Percentiles rank a stretch among this genome's conserved stretches.
Evolutionary conservation across 139 green algal genomes (phyloP).

Genomic region (Chlorella sp.): DNA sequence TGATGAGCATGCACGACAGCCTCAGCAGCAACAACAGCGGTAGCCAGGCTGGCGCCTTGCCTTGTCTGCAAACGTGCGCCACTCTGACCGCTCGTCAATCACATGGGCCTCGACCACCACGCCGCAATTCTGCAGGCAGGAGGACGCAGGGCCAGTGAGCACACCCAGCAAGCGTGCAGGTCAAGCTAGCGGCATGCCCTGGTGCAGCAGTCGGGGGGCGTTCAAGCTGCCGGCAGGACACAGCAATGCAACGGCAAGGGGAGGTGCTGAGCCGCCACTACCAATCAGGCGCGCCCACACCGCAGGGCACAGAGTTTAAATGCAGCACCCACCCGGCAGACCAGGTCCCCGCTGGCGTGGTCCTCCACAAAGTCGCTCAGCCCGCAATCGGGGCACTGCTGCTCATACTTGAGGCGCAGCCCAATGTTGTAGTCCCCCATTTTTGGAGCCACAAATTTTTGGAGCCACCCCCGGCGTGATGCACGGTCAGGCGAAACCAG

Average conservation of each 20-base stretch:
- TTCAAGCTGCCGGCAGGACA: background rate
- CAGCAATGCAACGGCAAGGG: background rate
- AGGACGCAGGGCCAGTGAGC: background rate
- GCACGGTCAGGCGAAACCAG: too few relatives aligned
- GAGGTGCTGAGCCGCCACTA: background rate
- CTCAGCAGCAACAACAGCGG: too few relatives aligned
- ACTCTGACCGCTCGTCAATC: conserved; percentile 96
- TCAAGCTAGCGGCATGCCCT: background rate
- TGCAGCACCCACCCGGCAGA: conserved; percentile 68
- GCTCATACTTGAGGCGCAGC: conserved; percentile 58
- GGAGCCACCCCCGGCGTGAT: too few relatives aligned
- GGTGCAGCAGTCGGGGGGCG: too few relatives aligned
- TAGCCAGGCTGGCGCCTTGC: background rate
- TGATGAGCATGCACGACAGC: too few relatives aligned
- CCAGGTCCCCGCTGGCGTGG: conserved; percentile 74
- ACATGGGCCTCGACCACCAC: conserved; percentile 87
- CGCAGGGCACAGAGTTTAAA: background rate
- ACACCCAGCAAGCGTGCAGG: background rate
- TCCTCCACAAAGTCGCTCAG: conserved; percentile 82
- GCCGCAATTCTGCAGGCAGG: conserved; percentile 76
- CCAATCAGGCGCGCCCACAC: too few relatives aligned
- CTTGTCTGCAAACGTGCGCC: conserved; percentile 96
- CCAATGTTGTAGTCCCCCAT: conserved; percentile 43
- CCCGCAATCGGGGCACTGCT: conserved; percentile 73
- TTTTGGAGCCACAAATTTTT: too few relatives aligned